Evolutionary conservation across 768 basidiomycete species (phyloP), one percentile per base, ranked within the genome.

Genomic region (Phaeotremella fagi): DNA sequence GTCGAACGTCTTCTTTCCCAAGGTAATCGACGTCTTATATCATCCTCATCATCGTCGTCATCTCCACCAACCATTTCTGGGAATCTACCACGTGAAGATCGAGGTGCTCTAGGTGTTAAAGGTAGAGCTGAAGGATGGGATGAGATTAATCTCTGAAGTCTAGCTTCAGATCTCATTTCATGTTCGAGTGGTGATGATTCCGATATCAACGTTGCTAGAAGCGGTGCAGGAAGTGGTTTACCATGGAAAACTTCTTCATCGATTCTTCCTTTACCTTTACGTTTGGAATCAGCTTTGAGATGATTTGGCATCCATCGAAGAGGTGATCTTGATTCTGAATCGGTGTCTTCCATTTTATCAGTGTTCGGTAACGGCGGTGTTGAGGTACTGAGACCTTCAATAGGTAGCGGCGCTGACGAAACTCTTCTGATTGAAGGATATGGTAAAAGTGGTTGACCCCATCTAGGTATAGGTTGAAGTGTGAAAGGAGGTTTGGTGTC

Each of bases 141-240:
- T 5, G 57, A 45, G 0, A 71, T 35, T 20, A 66, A 59, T 15
- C 66, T 38, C 48, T 71, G 66, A n/a, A 71, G 37, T 18, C 60
- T 42, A 9, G 69, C 69, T 62, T 71, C 69, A 1, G 69, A 71
- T 25, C 57, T 53, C 44, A 71, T 68, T 35, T 71, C 69, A 31
- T 71, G 69, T 52, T 68, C 63, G 2, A 60, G 36, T 15, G 69
- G 69, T 9, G 59, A 46, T 3, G 61, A 29, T 44, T 71, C 69
- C 12, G 69, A 71, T 3, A 67, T 57, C 11, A 71, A 48, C 3
- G 69, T 71, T 23, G 66, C 63, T 12, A 71, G 45, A 2, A 71
- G 45, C 0, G 66, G 48, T 14, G 66, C 61, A 14, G 66, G 69
- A 3, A 71, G 45, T 5, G 69, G 69, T 46, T 57, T 54, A 29